These are phyloP conservation scores for Barnettozyma sucrosica DNA, from an alignment of 805 yeast genomes.

Conservation along the genomic window DNA sequence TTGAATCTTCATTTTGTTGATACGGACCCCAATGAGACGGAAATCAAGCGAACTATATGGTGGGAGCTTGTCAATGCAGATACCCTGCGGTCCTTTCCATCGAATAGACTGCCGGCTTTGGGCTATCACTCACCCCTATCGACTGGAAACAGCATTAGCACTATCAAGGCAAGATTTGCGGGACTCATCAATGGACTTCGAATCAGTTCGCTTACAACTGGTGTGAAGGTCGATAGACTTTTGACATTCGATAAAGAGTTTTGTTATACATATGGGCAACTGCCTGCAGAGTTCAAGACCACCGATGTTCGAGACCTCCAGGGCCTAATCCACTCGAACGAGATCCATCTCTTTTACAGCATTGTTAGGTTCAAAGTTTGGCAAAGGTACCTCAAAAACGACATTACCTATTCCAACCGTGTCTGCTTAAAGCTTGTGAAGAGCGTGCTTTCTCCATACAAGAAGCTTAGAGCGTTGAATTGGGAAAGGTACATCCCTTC, in stretches of 20 bases:
- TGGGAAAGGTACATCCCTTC: neutral
- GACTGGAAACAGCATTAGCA: neutral
- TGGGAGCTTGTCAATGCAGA: neutral
- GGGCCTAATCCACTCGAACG: neutral
- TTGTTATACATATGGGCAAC: neutral
- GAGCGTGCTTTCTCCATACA: neutral
- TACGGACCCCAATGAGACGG: neutral
- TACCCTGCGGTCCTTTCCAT: constrained; percentile 2
- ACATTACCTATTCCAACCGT: neutral
- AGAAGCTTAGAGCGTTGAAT: neutral
- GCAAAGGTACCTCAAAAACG: neutral
- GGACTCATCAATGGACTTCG: neutral
- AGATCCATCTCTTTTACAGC: neutral
- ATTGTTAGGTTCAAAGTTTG: neutral
- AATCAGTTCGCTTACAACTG: neutral
- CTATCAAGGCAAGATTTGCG: neutral
- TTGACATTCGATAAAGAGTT: neutral
- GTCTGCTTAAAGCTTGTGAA: neutral
- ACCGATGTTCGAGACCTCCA: neutral
- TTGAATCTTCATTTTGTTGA: neutral
- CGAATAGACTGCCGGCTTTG: constrained; percentile 2
- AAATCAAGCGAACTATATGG: constrained; percentile 1
- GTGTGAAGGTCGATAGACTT: neutral
- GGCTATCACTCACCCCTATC: neutral
- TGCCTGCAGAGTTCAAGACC: neutral